These are phyloP conservation scores for Calvatia gigantea DNA, from an alignment of 768 basidiomycete genomes.

Conservation along the genomic window DNA sequence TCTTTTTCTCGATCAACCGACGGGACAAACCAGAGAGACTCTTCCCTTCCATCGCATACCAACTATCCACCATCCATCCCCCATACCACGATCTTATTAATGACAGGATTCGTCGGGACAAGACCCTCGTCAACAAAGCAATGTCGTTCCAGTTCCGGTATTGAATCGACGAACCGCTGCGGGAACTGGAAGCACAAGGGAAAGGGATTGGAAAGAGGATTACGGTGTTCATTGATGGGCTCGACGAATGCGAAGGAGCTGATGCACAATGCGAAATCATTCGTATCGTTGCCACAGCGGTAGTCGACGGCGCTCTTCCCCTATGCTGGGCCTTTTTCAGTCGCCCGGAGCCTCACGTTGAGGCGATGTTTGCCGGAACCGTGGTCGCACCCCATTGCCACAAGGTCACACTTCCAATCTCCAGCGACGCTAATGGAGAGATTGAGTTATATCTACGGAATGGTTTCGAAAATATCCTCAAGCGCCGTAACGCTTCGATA, in stretches of 20 bases:
- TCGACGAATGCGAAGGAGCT: neutral
- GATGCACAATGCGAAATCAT: constrained; percentile 1
- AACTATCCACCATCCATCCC: neutral
- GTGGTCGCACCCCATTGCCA: neutral
- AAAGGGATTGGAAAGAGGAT: neutral
- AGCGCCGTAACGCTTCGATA: neutral
- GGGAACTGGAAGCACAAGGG: neutral
- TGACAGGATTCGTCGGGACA: neutral
- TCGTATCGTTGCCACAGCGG: neutral
- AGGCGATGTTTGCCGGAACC: neutral
- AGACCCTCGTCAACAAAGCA: neutral
- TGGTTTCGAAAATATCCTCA: neutral
- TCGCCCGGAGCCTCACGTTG: neutral
- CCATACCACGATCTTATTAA: neutral
- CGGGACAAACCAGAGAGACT: neutral
- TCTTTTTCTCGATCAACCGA: constrained; percentile 5
- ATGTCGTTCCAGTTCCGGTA: neutral
- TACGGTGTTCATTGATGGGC: neutral
- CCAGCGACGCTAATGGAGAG: neutral
- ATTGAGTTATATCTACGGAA: neutral
- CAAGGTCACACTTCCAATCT: neutral
- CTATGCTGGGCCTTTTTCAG: constrained; percentile 3
- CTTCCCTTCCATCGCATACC: constrained; percentile 7
- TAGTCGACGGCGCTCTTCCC: neutral
- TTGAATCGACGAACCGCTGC: neutral